Conservation (phyloP, 345 rosid species). For the Geranium rotundifolium region DNA sequence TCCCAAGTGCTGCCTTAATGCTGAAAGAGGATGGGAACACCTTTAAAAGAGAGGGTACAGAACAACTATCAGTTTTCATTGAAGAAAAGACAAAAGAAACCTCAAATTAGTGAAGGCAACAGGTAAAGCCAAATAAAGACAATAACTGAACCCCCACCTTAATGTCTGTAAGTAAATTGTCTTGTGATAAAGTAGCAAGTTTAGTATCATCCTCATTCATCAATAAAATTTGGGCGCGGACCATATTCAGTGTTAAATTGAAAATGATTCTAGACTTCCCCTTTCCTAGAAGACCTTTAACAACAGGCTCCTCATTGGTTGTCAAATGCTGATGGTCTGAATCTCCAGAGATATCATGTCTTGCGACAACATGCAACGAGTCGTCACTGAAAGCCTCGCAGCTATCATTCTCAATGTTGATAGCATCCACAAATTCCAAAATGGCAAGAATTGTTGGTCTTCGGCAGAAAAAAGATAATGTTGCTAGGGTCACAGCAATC, state of each 20-base stretch:
- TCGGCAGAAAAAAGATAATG: slow-evolving; percentile 85
- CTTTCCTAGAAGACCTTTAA: slow-evolving; percentile 82
- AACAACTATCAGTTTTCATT: background rate
- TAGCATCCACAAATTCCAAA: slow-evolving; percentile 76
- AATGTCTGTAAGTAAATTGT: slow-evolving; percentile 72
- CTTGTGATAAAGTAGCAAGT: slow-evolving; percentile 82
- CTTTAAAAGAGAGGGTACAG: slow-evolving; percentile 20
- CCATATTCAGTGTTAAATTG: slow-evolving; percentile 73
- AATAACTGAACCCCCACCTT: slow-evolving; percentile 43
- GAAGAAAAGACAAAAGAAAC: background rate
- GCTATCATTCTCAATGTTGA: slow-evolving; percentile 48
- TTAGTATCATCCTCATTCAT: slow-evolving; percentile 90
- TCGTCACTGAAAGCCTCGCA: slow-evolving; percentile 43
- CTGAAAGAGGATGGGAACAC: slow-evolving; percentile 95
- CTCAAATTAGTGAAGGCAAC: slow-evolving; percentile 2
- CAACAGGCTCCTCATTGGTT: slow-evolving; percentile 41
- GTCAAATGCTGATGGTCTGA: slow-evolving; percentile 25
- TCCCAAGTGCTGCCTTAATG: slow-evolving; percentile 81
- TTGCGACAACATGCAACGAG: slow-evolving; percentile 37
- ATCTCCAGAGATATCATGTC: slow-evolving; percentile 27
- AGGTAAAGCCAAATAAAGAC: slow-evolving; percentile 2
- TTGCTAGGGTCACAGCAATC: slow-evolving; percentile 75
- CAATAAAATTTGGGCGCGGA: slow-evolving; percentile 72
- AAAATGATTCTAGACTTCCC: slow-evolving; percentile 85
- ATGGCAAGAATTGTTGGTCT: slow-evolving; percentile 90